These are phyloP conservation scores for Globomyces pollinis-pini DNA, from an alignment of 192 early-diverging fungal genomes.

Conservation along the genomic window DNA sequence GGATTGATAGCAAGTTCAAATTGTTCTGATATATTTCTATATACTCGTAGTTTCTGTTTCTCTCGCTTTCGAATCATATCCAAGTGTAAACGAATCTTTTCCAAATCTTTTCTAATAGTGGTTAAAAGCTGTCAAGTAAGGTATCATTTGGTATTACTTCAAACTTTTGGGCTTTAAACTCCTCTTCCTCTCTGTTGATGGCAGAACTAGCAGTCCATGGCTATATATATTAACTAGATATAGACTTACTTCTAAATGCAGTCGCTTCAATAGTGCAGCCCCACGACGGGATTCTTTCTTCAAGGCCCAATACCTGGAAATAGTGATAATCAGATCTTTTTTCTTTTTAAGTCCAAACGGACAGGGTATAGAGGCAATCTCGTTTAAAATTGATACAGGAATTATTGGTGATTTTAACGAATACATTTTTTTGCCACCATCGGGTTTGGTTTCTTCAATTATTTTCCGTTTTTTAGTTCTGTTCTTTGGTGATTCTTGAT, in stretches of 20 bases:
- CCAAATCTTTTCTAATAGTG: conserved; percentile 69
- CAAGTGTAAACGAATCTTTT: conserved; percentile 73
- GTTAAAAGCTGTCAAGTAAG: neutral
- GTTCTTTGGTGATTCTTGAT: neutral
- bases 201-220: conserved; percentile 87
- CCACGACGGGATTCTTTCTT: conserved; percentile 87
- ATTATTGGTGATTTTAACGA: conserved; percentile 29
- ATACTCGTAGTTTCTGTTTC: conserved; percentile 30
- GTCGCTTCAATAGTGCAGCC: conserved; percentile 86
- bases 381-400: conserved; percentile 50
- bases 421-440: too few species aligned
- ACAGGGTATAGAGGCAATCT: conserved; percentile 27
- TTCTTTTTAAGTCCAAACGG: conserved; percentile 1
- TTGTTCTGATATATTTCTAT: conserved; percentile 54
- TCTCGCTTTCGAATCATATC: conserved; percentile 65
- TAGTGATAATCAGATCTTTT: conserved; percentile 43
- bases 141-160: too few species aligned
- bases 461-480: neutral
- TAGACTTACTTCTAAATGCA: conserved; percentile 78
- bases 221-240: conserved; percentile 21
- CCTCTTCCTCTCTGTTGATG: conserved; percentile 64
- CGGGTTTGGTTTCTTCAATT: too few species aligned
- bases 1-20: conserved; percentile 63
- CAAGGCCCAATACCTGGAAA: conserved; percentile 91
- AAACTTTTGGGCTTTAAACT: conserved; percentile 62